A percentile compares a stretch with the other conserved stretches of the same genome.
phyloP scores from a whole-genome alignment of 2,329 filamentous ascomycete genomes.

The Sporothrix brasiliensis region DNA sequence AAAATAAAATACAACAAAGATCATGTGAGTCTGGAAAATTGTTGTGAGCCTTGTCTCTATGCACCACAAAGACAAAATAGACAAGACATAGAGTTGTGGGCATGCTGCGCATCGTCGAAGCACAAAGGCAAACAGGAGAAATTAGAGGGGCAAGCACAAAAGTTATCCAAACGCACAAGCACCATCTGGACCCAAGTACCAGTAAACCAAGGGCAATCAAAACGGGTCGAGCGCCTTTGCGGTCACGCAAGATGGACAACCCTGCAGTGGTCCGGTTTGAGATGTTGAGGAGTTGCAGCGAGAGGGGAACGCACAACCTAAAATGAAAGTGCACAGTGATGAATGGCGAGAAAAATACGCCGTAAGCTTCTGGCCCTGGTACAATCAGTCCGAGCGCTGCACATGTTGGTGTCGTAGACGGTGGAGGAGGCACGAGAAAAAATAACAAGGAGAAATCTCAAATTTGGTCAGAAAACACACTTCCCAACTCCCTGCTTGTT shows the following conservation, averaged over 20 bases:
- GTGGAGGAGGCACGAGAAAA: neutral
- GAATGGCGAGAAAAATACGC: neutral
- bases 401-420: constrained; percentile 7
- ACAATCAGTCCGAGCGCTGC: constrained; percentile 14
- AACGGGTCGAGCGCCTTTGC: constrained; percentile 17
- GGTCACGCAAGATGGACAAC: constrained; percentile 14
- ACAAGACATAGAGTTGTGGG: neutral
- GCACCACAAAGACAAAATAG: neutral
- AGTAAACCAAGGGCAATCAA: constrained; percentile 25
- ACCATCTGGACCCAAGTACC: constrained; percentile 23
- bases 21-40: neutral
- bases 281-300: neutral
- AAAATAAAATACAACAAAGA: neutral
- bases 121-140: neutral
- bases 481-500: neutral
- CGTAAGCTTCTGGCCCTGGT: constrained; percentile 10
- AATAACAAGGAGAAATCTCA: neutral
- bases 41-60: neutral
- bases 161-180: constrained; percentile 2
- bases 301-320: neutral
- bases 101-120: neutral
- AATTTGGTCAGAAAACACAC: neutral
- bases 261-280: constrained; percentile 16
- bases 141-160: neutral
- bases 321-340: neutral